A percentile compares a stretch with the other conserved stretches of the same genome.
Conservation (phyloP, 176 grass and related monocot species). For the Oryza coarctata region DNA sequence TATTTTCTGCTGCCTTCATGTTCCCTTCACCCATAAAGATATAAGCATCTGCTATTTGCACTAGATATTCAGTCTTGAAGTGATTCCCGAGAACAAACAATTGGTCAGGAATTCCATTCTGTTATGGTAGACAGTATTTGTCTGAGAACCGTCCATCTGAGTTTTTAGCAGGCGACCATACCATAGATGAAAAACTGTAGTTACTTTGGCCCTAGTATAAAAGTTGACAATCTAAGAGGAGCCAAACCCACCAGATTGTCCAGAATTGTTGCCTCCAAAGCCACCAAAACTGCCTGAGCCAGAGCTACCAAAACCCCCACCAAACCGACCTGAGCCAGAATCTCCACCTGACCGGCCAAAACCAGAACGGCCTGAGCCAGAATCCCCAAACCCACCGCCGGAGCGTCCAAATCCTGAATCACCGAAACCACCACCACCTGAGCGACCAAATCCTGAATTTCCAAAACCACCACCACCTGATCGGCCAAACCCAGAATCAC, state of each 20-base stretch:
- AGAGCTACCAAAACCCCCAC: constrained; percentile 46
- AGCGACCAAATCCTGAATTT: constrained; percentile 25
- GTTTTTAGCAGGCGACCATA: constrained; percentile 3
- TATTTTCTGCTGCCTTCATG: constrained; percentile 37
- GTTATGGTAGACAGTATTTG: not conserved
- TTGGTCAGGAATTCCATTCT: not conserved
- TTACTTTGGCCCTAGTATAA: not conserved
- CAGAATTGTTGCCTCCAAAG: constrained; percentile 40
- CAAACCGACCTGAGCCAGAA: constrained; percentile 44
- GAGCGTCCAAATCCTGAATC: constrained; percentile 42
- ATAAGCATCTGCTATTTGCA: not conserved
- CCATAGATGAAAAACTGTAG: not conserved
- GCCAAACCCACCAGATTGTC: constrained; percentile 31
- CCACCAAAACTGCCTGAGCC: constrained; percentile 56
- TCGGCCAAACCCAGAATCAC: constrained; percentile 41
- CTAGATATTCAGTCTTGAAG: not conserved
- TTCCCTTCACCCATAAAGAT: not conserved
- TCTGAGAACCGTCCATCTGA: not conserved
- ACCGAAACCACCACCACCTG: constrained; percentile 35
- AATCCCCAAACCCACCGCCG: constrained; percentile 35
- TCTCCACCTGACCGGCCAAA: constrained; percentile 40
- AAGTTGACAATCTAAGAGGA: constrained; percentile 16
- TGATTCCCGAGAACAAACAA: not conserved
- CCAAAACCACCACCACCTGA: constrained; percentile 40
- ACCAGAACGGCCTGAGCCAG: constrained; percentile 26